Base-by-base conservation (phyloP, 2,329 filamentous ascomycete species). In the Beauveria sp. region DNA sequence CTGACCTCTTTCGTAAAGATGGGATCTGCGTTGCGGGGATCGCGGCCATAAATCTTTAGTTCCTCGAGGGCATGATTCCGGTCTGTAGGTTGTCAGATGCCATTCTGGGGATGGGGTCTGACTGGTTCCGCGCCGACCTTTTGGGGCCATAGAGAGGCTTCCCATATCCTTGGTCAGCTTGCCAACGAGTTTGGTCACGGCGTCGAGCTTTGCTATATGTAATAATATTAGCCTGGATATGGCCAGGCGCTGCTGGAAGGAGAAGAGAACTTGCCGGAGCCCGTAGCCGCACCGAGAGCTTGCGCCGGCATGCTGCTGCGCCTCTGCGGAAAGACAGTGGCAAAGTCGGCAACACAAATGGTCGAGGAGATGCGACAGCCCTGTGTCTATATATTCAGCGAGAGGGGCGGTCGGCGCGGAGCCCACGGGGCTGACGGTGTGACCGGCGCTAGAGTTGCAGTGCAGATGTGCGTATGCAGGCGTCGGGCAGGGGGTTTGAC, bases 1-100 rank as follows among this genome's bases (percentile, higher is more conserved):
- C 78, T 66, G 79, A 89, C 91, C 74, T 88, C 79, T 73, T 84
- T 82, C n/a, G 89, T 88, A 74, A 95, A 97, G 62, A 98, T 93
- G 1, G 91, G 88, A 62, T 88, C 88, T 30, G 92, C 86, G 73
- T 90, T 81, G 34, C 77, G 78, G 8, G 87, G 84, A 67, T 88
- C 86, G 63, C 92, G 86, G 7, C 92, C 74, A 66, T 67, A 72
- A 50, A 69, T 68, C 73, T 96, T 96, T 54, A 97, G 79, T 67
- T 91, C 77, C 66, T 88, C 85, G 4, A 89, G 73, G 14, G 79
- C 78, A 10, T 79, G 74, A 67, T 85, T 82, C 64, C 86, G 82
- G 69, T 90, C 89, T 91, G 64, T 16, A 9, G 14, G 16, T 59
- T 54, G 54, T 70, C 24, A 69, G 61, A 16, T 51, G 16, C 67